phyloP scores from a whole-genome alignment of 169 alveolate species.

The Eimeria necatrix region DNA sequence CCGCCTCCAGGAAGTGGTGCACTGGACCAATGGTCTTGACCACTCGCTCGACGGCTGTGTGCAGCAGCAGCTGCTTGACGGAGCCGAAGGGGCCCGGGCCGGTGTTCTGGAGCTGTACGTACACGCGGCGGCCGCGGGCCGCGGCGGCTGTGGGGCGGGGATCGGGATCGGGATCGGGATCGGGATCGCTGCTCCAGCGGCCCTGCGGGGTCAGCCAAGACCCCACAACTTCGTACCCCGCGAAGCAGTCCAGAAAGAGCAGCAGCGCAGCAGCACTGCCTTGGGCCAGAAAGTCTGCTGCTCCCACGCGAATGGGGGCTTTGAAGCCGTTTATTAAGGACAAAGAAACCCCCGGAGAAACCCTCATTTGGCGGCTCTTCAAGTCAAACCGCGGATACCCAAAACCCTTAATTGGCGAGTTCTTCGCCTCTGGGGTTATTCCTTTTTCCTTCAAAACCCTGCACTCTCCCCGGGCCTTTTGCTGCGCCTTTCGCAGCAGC shows the following conservation, averaged over 20 bases:
- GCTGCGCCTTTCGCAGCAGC: no score
- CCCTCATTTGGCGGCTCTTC: background rate
- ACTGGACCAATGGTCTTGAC: background rate
- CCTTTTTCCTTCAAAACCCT: background rate
- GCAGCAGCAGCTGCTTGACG: background rate
- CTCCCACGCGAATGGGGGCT: conserved; percentile 20
- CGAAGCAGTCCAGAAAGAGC: background rate
- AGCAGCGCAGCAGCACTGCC: background rate
- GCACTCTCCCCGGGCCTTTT: no score
- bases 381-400: background rate
- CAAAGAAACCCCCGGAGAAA: background rate
- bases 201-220: background rate
- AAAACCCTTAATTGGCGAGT: background rate
- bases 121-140: background rate
- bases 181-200: background rate
- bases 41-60: background rate
- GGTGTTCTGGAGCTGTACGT: background rate
- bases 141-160: background rate
- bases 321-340: background rate
- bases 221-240: background rate
- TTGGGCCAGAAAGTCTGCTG: background rate
- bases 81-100: background rate
- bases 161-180: background rate
- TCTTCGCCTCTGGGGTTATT: background rate
- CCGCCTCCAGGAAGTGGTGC: background rate